These are phyloP conservation scores for Cudoniella acicularis DNA, from an alignment of 495 filamentous ascomycete genomes.

Conservation along the genomic window DNA sequence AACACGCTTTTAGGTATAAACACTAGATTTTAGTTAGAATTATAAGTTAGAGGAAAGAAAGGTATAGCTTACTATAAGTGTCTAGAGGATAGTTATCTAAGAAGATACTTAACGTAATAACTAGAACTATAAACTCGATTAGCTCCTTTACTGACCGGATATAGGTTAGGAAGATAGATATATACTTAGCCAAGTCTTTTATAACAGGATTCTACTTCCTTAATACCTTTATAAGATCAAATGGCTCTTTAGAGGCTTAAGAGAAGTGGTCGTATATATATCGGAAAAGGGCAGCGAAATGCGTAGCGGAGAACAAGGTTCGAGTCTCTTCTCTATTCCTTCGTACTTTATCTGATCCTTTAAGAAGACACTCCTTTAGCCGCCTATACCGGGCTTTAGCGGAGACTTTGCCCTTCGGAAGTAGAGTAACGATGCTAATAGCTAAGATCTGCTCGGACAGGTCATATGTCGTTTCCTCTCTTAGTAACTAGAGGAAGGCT, in stretches of 20 bases:
- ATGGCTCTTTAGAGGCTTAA: constrained; percentile 13
- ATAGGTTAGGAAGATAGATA: constrained; percentile 18
- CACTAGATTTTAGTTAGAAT: constrained; percentile 2
- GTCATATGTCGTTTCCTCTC: no score
- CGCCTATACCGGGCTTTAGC: background rate
- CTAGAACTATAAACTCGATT: constrained; percentile 19
- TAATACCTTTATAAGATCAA: constrained; percentile 24
- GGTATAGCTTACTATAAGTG: constrained; percentile 16
- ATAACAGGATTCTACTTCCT: constrained; percentile 15
- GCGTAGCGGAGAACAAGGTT: constrained; percentile 17
- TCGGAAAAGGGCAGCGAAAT: constrained; percentile 23
- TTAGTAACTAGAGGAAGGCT: no score
- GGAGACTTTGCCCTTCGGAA: background rate
- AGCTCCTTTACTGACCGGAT: constrained; percentile 3
- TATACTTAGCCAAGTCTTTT: constrained; percentile 12
- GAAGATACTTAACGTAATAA: constrained; percentile 22
- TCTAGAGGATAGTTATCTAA: constrained; percentile 15
- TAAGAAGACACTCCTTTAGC: constrained; percentile 6
- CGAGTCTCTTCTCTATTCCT: constrained; percentile 6
- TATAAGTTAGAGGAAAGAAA: background rate
- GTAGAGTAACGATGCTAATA: background rate
- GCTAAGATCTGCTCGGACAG: background rate
- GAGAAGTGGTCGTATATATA: constrained; percentile 19
- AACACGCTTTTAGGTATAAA: constrained; percentile 19
- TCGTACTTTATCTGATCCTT: constrained; percentile 16